Evolutionary conservation across 2,329 filamentous ascomycete genomes (phyloP).

Genomic region (Dactylellina cionopaga): DNA sequence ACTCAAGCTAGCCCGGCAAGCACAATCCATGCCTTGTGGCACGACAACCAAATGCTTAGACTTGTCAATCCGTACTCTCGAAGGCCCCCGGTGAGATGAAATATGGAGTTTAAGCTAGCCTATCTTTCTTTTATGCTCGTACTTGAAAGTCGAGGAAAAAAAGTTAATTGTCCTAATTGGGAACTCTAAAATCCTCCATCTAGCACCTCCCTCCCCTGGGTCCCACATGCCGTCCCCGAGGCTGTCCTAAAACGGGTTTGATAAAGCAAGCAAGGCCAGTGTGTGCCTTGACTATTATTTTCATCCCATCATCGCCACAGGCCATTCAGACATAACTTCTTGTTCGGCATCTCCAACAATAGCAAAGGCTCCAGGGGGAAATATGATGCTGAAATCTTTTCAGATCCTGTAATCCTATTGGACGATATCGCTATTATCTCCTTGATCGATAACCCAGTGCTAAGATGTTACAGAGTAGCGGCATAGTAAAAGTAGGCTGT

Average conservation of each 20-base stretch:
- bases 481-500: conserved; percentile 34
- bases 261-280: conserved; percentile 2
- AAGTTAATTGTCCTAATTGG: conserved; percentile 38
- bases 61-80: background rate
- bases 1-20: conserved; percentile 7
- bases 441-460: conserved; percentile 16
- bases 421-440: conserved; percentile 40
- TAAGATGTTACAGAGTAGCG: conserved; percentile 8
- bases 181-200: conserved; percentile 7
- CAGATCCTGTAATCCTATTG: conserved; percentile 32
- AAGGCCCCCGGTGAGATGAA: conserved; percentile 8
- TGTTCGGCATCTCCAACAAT: conserved; percentile 41
- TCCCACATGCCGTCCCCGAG: conserved; percentile 13
- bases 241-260: background rate
- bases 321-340: background rate
- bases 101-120: background rate
- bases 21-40: conserved; percentile 32
- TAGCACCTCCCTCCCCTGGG: background rate
- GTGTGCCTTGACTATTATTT: conserved; percentile 26
- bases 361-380: background rate
- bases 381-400: conserved; percentile 1
- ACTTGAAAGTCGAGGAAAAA: background rate
- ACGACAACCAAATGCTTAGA: conserved; percentile 23
- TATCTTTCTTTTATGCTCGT: background rate
- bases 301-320: conserved; percentile 33